phyloP scores from a whole-genome alignment of 768 basidiomycete species.

The Chalciporus piperatus region DNA sequence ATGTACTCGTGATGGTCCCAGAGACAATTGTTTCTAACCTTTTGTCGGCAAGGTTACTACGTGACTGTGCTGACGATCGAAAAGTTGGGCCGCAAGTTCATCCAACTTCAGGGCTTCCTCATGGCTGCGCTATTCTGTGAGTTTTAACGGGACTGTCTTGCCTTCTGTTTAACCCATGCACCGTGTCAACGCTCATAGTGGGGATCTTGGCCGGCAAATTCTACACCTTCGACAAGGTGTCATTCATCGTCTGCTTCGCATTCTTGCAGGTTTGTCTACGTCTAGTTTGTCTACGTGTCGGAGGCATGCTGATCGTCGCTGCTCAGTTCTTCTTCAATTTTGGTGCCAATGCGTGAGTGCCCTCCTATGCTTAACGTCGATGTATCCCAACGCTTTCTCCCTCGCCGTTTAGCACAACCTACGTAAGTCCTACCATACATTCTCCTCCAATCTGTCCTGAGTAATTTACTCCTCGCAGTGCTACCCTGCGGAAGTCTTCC shows the following conservation, averaged over 20 bases:
- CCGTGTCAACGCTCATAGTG: constrained; percentile 32
- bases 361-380: constrained; percentile 13
- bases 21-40: constrained; percentile 70
- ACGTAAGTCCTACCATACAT: constrained; percentile 27
- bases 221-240: constrained; percentile 48
- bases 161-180: background rate
- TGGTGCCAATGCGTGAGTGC: constrained; percentile 62
- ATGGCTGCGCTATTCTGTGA: constrained; percentile 59
- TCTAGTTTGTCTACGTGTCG: background rate
- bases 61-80: constrained; percentile 65
- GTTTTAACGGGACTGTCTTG: constrained; percentile 1
- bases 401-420: constrained; percentile 43
- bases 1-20: constrained; percentile 49
- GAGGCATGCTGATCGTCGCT: background rate
- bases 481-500: constrained; percentile 77
- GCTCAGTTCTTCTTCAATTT: constrained; percentile 71
- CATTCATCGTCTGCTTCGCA: constrained; percentile 68
- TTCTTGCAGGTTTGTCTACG: constrained; percentile 46
- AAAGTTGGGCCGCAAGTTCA: constrained; percentile 67
- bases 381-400: constrained; percentile 19
- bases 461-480: constrained; percentile 34
- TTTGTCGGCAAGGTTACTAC: constrained; percentile 73
- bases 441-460: constrained; percentile 41
- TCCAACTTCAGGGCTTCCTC: constrained; percentile 75
- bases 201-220: constrained; percentile 67